Percentiles rank a stretch among this genome's conserved stretches.
These are phyloP conservation scores for Patellaria atrata DNA, from an alignment of 495 filamentous ascomycete genomes.

Conservation along the genomic window DNA sequence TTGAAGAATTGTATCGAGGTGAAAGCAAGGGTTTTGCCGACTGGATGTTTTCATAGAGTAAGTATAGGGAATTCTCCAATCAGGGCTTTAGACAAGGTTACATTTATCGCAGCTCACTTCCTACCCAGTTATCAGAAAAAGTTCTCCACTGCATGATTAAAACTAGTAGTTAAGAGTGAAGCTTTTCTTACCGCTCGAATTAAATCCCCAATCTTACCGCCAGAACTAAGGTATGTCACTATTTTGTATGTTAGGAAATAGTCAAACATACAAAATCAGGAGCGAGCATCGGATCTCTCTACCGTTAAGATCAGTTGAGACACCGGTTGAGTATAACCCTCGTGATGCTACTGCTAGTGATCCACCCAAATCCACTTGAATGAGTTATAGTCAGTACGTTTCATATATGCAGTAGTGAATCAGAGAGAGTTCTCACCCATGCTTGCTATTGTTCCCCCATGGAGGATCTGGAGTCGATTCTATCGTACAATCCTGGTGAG, in stretches of 20 bases:
- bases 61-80: background rate
- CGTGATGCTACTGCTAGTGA: conserved; percentile 85
- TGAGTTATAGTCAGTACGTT: background rate
- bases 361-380: conserved; percentile 72
- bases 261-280: too few species aligned
- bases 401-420: conserved; percentile 1
- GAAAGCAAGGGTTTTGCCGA: conserved; percentile 85
- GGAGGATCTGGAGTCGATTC: conserved; percentile 83
- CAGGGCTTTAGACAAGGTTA: conserved; percentile 23
- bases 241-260: conserved; percentile 2
- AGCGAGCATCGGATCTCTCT: too few species aligned
- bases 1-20: conserved; percentile 73
- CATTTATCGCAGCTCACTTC: conserved; percentile 77
- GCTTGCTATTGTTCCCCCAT: conserved; percentile 89
- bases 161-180: conserved; percentile 2
- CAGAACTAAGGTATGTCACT: conserved; percentile 86
- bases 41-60: conserved; percentile 31
- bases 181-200: conserved; percentile 43
- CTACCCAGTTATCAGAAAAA: conserved; percentile 26
- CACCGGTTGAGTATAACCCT: conserved; percentile 76
- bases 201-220: conserved; percentile 67
- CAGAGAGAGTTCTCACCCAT: conserved; percentile 43
- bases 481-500: conserved; percentile 20
- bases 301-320: conserved; percentile 88
- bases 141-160: too few species aligned